Conservation (phyloP, 1,284 basidiomycete species). For the Volvariella surrecta region DNA sequence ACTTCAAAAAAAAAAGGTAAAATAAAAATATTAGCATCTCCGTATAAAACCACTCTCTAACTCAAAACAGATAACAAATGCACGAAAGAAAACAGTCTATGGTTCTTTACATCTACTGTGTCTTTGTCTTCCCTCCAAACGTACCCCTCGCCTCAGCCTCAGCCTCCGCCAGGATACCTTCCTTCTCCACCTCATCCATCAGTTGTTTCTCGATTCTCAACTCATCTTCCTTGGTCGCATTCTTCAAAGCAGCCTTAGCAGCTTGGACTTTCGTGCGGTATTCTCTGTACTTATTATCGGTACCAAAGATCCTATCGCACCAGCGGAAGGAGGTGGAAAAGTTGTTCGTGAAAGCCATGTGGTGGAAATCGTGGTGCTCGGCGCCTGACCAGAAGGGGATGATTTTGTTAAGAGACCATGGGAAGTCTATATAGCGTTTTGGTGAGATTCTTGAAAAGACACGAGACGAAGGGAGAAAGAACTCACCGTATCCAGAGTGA, state of each 20-base stretch:
- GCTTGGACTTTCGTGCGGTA: conserved; percentile 64
- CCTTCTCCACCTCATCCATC: conserved; percentile 56
- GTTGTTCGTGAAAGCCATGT: conserved; percentile 89
- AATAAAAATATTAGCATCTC: no score
- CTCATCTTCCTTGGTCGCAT: conserved; percentile 43
- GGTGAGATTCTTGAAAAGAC: no score
- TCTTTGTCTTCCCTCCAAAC: conserved; percentile 14
- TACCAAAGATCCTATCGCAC: conserved; percentile 84
- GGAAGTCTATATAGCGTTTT: no score
- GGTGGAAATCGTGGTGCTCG: conserved; percentile 97
- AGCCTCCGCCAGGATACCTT: conserved; percentile 67
- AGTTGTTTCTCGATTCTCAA: conserved; percentile 49
- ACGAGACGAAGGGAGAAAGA: conserved; percentile 23
- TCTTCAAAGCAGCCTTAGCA: conserved; percentile 43
- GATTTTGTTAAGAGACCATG: conserved; percentile 94
- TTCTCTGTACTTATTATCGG: conserved; percentile 77
- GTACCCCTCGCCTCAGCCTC: conserved; percentile 33
- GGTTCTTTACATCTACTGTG: conserved; percentile 14
- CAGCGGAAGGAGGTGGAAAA: conserved; percentile 90
- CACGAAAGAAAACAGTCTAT: no score
- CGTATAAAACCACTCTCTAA: no score
- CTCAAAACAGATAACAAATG: no score
- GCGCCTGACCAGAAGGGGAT: conserved; percentile 98
- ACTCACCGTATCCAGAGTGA: conserved; percentile 88
- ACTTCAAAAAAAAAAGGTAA: no score